Conservation (phyloP, 331 rosid species). For the Saraca asoca region DNA sequence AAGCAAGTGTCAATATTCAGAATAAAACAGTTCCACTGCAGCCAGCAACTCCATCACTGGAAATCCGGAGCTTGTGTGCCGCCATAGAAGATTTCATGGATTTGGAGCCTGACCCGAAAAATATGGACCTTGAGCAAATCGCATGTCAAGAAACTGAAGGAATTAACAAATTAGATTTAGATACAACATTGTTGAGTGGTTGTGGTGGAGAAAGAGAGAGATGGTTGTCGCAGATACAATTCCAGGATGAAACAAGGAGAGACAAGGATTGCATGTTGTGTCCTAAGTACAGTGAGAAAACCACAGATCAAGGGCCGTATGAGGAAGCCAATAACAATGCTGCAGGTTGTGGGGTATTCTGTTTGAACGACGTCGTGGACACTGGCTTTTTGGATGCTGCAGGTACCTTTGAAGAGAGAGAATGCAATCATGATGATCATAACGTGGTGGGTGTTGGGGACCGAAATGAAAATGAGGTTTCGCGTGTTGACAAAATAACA, state of each 20-base stretch:
- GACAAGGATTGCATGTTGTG: neutral
- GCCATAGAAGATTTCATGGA: slow-evolving; percentile 1
- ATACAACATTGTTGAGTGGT: too few relatives aligned
- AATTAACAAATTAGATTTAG: neutral
- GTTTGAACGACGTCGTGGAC: slow-evolving; percentile 40
- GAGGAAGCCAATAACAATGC: neutral
- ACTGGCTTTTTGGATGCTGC: slow-evolving; percentile 20
- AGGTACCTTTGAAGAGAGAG: slow-evolving; percentile 34
- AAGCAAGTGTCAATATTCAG: neutral
- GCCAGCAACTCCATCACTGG: slow-evolving; percentile 35
- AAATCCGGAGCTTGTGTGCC: slow-evolving; percentile 18
- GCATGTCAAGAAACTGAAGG: neutral
- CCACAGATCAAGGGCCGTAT: slow-evolving; percentile 19
- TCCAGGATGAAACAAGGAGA: neutral
- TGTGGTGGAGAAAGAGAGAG: neutral
- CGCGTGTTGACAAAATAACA: neutral
- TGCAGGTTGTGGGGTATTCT: slow-evolving; percentile 29
- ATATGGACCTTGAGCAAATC: neutral
- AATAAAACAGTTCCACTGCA: neutral
- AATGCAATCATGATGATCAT: neutral
- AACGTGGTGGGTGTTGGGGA: neutral
- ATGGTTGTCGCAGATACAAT: neutral
- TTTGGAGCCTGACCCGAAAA: neutral
- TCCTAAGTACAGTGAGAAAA: slow-evolving; percentile 2
- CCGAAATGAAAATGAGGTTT: slow-evolving; percentile 1